Evolutionary conservation across 2,329 filamentous ascomycete species (phyloP).

Genomic region (Fulvia fulva): DNA sequence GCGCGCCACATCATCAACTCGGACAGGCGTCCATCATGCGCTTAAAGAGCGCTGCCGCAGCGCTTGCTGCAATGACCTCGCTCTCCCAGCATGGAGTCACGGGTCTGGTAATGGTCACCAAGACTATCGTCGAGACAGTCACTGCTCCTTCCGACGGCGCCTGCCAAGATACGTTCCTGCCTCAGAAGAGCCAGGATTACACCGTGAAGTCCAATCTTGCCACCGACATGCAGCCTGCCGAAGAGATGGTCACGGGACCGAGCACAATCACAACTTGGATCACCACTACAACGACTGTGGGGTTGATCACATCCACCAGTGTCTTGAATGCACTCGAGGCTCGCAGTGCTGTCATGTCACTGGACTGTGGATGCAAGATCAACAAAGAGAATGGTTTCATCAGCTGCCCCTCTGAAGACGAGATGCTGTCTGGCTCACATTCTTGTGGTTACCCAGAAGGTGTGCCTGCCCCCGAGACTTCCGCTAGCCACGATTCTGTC

Average conservation of each 20-base stretch:
- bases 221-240: neutral
- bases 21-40: neutral
- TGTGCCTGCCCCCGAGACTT: neutral
- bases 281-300: neutral
- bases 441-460: neutral
- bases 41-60: neutral
- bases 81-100: neutral
- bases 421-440: neutral
- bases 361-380: neutral
- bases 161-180: neutral
- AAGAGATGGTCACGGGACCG: neutral
- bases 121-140: neutral
- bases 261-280: neutral
- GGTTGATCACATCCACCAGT: neutral
- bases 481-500: neutral
- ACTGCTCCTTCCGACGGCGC: neutral
- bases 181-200: neutral
- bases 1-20: neutral
- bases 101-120: neutral
- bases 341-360: neutral
- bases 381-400: neutral
- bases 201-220: neutral
- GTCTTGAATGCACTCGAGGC: neutral
- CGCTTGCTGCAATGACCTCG: neutral
- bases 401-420: neutral